A percentile compares a stretch with the other conserved stretches of the same genome.
phyloP scores from a whole-genome alignment of 306 rosid species.

The Calophaca sinica region DNA sequence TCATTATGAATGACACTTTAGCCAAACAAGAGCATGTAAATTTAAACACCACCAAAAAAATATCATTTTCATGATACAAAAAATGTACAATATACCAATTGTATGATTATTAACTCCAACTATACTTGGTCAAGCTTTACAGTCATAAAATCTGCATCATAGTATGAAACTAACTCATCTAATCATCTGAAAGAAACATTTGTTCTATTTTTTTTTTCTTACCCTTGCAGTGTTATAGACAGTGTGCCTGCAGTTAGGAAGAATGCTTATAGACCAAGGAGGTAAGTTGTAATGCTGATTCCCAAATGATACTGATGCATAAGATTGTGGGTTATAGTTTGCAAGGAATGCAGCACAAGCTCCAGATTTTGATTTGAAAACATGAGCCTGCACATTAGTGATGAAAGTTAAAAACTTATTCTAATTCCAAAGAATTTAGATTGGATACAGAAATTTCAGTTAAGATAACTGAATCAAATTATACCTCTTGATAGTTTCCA shows the following conservation, averaged over 20 bases:
- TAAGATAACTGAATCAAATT: neutral
- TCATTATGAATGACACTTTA: slow-evolving; percentile 3
- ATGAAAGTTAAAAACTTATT: slow-evolving; percentile 31
- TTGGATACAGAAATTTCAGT: neutral
- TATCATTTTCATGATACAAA: neutral
- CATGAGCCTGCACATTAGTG: slow-evolving; percentile 72
- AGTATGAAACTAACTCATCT: too few species aligned
- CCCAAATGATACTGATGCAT: slow-evolving; percentile 77
- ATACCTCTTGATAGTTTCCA: slow-evolving; percentile 84
- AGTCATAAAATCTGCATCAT: neutral
- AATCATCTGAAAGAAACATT: neutral
- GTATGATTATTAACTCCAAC: slow-evolving; percentile 6
- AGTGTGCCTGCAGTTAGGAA: slow-evolving; percentile 92
- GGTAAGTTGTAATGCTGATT: slow-evolving; percentile 89
- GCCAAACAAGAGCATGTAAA: slow-evolving; percentile 2
- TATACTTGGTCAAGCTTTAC: slow-evolving; percentile 4
- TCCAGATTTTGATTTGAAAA: slow-evolving; percentile 81
- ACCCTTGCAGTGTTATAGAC: slow-evolving; percentile 99
- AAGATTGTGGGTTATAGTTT: slow-evolving; percentile 73
- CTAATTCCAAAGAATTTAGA: slow-evolving; percentile 30
- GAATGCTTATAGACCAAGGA: slow-evolving; percentile 99
- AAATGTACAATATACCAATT: neutral
- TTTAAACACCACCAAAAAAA: neutral
- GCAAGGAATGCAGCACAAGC: slow-evolving; percentile 97
- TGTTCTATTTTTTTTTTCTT: slow-evolving; percentile 46